Base-by-base conservation (phyloP, 1,284 basidiomycete species). In the Limonomyces culmigenus region DNA sequence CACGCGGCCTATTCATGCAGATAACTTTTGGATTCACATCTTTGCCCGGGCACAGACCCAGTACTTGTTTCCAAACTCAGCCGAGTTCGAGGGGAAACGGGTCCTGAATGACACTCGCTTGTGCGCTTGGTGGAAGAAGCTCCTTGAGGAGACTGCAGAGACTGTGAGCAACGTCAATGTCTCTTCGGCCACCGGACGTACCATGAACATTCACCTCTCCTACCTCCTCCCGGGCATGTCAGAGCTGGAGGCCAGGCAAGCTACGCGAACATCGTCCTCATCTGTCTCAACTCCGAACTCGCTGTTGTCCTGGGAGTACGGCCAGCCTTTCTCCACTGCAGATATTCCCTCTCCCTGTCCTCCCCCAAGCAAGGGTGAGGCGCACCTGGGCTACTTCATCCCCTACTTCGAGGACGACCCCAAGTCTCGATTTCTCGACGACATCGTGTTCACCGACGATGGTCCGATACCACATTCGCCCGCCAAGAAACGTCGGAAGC, bases 31-130 rank as follows among this genome's bases (percentile, higher is more conserved):
- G 66, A 63, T 96, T 5, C 87, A 95, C 46, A 64, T 97, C 19
- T 95, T 98, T 49, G 93, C 93, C 2, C 69, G 91, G 14, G 75
- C 85, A 1, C 92, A 97, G 55, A 63, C 60, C 23, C 91, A 96
- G 51, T 98, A 98, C 52, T 64, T 98, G 19, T 97, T 98, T 53
- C 85, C 92, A 0, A 88, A 91, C 49, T 88, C 84, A n/a, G 62
- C 72, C 3, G 74, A 88, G 18, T 78, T 70, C 44, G 32, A 54
- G 1, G 69, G 68, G 21, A 97, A 97, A 59, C 69, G 63, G 17
- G 77, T 85, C 2, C 56, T 93, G 35, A 68, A 69, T 23, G 93
- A 96, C 47, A 63, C 77, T 18, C 70, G 69, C 44, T 67, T 98
- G 1, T 91, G 89, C 52, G 74, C 65, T 34, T 98, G 93, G 93